Percentiles rank a stretch among this genome's conserved stretches.
phyloP scores from a whole-genome alignment of 2,329 filamentous ascomycete species.

The Fusarium pseudocircinatum region DNA sequence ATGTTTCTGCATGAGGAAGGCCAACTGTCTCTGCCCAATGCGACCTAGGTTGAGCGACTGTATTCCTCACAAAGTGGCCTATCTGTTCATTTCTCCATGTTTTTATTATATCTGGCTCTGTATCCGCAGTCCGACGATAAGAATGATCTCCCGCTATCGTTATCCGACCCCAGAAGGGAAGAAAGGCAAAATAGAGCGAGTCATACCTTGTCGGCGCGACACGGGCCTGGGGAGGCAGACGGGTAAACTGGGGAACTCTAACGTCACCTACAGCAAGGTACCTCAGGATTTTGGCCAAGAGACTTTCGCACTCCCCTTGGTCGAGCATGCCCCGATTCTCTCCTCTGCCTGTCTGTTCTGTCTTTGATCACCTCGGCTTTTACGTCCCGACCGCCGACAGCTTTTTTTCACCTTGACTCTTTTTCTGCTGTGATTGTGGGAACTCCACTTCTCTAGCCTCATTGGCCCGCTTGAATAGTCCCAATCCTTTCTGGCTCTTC shows the following conservation, averaged over 20 bases:
- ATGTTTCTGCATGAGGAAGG: constrained; percentile 1
- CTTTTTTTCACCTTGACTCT: constrained; percentile 30
- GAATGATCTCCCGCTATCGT: constrained; percentile 28
- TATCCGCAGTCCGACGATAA: constrained; percentile 24
- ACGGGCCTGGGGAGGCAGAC: constrained; percentile 13
- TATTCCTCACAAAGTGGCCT: not conserved
- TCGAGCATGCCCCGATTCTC: constrained; percentile 28
- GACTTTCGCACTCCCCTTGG: constrained; percentile 7
- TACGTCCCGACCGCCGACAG: constrained; percentile 38
- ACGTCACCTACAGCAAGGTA: constrained; percentile 9
- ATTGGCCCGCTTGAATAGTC: constrained; percentile 36
- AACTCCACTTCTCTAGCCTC: not conserved
- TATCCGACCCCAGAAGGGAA: constrained; percentile 30
- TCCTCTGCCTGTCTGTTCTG: not conserved
- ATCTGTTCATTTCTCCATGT: constrained; percentile 2
- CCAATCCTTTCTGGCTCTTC: constrained; percentile 20
- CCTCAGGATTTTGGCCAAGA: not conserved
- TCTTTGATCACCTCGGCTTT: constrained; percentile 30
- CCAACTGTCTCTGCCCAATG: constrained; percentile 21
- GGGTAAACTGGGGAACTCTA: constrained; percentile 33
- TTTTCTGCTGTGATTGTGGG: constrained; percentile 16
- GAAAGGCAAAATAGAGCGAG: constrained; percentile 31
- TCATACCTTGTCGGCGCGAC: constrained; percentile 36
- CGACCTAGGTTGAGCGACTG: not conserved
- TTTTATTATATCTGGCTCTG: not conserved